Evolutionary conservation across 2,329 filamentous ascomycete species (phyloP), one percentile per base, ranked within the genome.

Genomic region (Dactylellina drechsleri): DNA sequence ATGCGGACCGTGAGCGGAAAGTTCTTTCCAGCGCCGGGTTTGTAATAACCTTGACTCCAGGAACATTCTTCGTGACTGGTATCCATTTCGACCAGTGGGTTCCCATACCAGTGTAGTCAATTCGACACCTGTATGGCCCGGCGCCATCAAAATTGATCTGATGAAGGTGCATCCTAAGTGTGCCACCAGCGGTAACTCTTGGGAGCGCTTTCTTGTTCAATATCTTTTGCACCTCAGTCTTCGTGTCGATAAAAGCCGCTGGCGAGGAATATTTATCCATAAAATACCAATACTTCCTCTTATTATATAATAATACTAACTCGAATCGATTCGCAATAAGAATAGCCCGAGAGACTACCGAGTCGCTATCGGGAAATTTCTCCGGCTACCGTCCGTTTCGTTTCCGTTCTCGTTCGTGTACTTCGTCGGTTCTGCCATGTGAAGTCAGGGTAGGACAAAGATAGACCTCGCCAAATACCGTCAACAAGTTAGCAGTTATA

Each of bases 121-220:
- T 61, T 31, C 53, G 56, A 26, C 66, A 70, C 16, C 13, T 61
- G 5, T 45, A 68, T n/a, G 60, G 60, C 15, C 60, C 61, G n/a
- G 50, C 61, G 16, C 61, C 62, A 26, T 66, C 62, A 2, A 52
- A 40, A 41, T 70, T 70, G 4, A 70, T 31, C 43, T 70, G 58
- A 18, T 70, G 52, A 13, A 53, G 28, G 56, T 54, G 53, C 7
- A 68, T 56, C n/a, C 49, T 53, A 15, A 68, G 28, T 45, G 49
- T 61, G 5, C 65, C 65, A 47, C 56, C 56, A 5, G 45, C 28
- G 4, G 45, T 50, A 10, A 13, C 15, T 16, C 18, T 50, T 18
- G 47, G 47, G 18, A 50, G 47, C 2, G 8, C 16, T 2, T 7
- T 15, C 16, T 18, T 50, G 13, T 50, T n/a, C 8, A 50, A 2